Percentiles rank a stretch among this genome's conserved stretches.
Conservation (phyloP, 1,284 basidiomycete genomes). For the Pseudozyma sp. region DNA sequence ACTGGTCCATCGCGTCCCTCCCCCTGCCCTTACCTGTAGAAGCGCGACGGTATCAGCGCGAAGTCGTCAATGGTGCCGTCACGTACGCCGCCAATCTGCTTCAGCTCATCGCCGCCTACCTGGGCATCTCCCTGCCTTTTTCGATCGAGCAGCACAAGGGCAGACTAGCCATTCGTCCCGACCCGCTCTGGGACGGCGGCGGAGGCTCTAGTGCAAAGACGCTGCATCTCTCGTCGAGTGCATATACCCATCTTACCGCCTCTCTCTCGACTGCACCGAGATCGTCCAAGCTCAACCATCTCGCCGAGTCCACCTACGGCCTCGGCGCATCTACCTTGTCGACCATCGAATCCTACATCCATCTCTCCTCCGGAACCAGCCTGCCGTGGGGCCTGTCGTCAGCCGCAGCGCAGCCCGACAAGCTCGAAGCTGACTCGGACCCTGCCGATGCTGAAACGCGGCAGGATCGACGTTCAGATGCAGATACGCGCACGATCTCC, state of each 20-base stretch:
- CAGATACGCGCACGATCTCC: conserved; percentile 5
- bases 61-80: conserved; percentile 55
- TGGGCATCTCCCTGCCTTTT: conserved; percentile 58
- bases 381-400: conserved; percentile 45
- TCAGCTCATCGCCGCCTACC: conserved; percentile 46
- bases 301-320: conserved; percentile 49
- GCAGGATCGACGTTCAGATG: conserved; percentile 2
- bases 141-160: conserved; percentile 44
- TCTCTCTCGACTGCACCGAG: conserved; percentile 3
- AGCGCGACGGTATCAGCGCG: conserved; percentile 47
- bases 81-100: conserved; percentile 48
- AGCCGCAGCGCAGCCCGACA: conserved; percentile 4
- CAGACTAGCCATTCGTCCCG: conserved; percentile 34
- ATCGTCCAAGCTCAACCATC: conserved; percentile 33
- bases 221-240: conserved; percentile 44
- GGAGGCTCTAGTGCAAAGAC: conserved; percentile 49
- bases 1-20: conserved; percentile 51
- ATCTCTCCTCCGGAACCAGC: conserved; percentile 33
- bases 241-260: conserved; percentile 40
- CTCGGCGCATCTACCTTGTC: conserved; percentile 56
- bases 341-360: conserved; percentile 54
- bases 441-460: conserved; percentile 2
- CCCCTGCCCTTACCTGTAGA: conserved; percentile 52
- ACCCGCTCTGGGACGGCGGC: conserved; percentile 53
- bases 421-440: background rate